Evolutionary conservation across 2,329 filamentous ascomycete species (phyloP), one percentile per base, ranked within the genome.

Genomic region (Hyphodiscus sp.): DNA sequence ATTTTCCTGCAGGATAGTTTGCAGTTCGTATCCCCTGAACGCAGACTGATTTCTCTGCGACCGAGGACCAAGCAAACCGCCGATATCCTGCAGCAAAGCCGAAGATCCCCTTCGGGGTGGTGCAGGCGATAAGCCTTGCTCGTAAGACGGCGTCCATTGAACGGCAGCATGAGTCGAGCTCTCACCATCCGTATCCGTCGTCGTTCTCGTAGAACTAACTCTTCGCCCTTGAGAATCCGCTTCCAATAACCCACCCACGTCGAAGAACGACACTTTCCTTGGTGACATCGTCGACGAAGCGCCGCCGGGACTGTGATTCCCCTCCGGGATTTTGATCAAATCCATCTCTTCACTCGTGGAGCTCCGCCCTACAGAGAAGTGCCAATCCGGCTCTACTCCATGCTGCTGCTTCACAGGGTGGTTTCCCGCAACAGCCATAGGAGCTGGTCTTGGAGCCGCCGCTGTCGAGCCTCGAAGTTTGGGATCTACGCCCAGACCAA

Each of bases 231-330:
- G 51, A 30, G 52, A 50, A 20, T 77, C 76, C 18, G 76, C 76
- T 5, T 85, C 82, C 0, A 95, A 73, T 0, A 95, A 72, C 0
- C 88, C 89, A 20, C 90, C 90, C 1, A 91, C 85, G 61, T 96
- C 91, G 63, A 92, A 91, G 68, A 96, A 92, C 0, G 88, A 89
- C 4, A 94, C 81, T 46, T 78, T 76, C 4, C 79, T 75, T 4
- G 81, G 77, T 1, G 75, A 76, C n/a, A 67, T 61, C 10, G 71
- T 67, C 2, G 71, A 71, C 51, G 73, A 60, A 1, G 55, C 41
- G 45, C 63, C 62, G 11, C 54, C 55, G 13, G 63, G 54, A 38
- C 58, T 55, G 19, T 64, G 61, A n/a, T 53, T 42, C 11, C 53
- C 19, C 10, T 62, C 55, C 2, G 51, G 46, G 29, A 58, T 43